A percentile compares a stretch with the other conserved stretches of the same genome.
Evolutionary conservation across 2,329 filamentous ascomycete species (phyloP).

Genomic region (Endocalyx cinctus): DNA sequence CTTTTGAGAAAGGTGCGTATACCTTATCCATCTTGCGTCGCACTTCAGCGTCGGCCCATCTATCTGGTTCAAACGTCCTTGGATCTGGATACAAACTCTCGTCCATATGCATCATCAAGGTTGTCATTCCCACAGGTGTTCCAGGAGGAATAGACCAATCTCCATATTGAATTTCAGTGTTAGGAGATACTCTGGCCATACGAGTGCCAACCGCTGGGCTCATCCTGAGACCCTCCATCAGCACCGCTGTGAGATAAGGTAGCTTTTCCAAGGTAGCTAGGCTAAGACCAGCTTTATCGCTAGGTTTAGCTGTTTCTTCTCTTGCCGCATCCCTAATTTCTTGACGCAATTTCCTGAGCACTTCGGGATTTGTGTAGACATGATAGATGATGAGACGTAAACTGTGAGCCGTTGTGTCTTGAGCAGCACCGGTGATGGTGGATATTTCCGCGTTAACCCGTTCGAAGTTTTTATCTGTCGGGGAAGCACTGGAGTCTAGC

Average conservation of each 20-base stretch:
- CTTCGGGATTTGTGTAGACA: background rate
- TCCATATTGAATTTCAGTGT: constrained; percentile 10
- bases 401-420: constrained; percentile 1
- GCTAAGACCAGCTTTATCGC: too few relatives aligned
- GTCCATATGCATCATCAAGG: constrained; percentile 16
- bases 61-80: constrained; percentile 14
- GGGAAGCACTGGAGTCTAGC: background rate
- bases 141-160: constrained; percentile 16
- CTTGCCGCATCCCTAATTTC: background rate
- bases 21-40: constrained; percentile 9
- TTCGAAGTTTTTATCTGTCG: background rate
- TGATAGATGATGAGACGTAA: constrained; percentile 2
- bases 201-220: constrained; percentile 35
- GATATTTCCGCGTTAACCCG: constrained; percentile 1
- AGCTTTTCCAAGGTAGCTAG: constrained; percentile 5
- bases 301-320: too few relatives aligned
- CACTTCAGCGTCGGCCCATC: constrained; percentile 14
- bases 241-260: constrained; percentile 36
- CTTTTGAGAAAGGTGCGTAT: constrained; percentile 14
- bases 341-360: background rate
- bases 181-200: constrained; percentile 35
- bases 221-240: constrained; percentile 40
- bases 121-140: constrained; percentile 21
- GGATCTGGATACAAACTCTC: constrained; percentile 11
- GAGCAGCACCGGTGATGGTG: constrained; percentile 1